Percentiles rank a stretch among this genome's conserved stretches.
These are phyloP conservation scores for Pyrenophora tritici-repentis DNA, from an alignment of 2,329 filamentous ascomycete genomes.

Conservation along the genomic window DNA sequence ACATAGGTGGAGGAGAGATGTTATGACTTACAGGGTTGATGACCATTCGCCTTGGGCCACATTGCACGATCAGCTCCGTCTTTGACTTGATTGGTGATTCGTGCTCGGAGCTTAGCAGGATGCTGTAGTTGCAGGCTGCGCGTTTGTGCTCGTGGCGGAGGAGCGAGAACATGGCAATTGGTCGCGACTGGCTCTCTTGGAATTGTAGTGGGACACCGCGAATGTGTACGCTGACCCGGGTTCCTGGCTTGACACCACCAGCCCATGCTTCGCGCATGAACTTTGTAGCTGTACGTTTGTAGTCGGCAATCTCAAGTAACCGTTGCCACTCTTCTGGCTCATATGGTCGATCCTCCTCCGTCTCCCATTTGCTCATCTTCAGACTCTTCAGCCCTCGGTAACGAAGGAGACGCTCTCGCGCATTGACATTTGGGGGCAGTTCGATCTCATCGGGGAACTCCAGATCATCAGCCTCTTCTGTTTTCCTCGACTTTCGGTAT, in stretches of 20 bases:
- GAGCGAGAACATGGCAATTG: constrained; percentile 80
- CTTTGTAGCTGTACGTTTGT: constrained; percentile 79
- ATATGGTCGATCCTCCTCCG: constrained; percentile 80
- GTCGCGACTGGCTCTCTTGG: constrained; percentile 59
- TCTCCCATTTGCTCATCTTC: constrained; percentile 85
- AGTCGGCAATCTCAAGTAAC: constrained; percentile 85
- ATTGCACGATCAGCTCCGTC: constrained; percentile 89
- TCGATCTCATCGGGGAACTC: constrained; percentile 99
- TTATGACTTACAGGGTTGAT: constrained; percentile 68
- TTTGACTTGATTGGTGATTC: constrained; percentile 83
- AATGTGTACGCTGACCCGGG: constrained; percentile 79
- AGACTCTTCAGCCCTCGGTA: constrained; percentile 94
- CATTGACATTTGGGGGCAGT: constrained; percentile 82
- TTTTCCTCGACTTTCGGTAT: constrained; percentile 77
- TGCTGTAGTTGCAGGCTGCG: constrained; percentile 81
- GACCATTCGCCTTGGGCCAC: constrained; percentile 81
- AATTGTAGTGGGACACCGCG: constrained; percentile 61
- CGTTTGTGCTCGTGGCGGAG: constrained; percentile 95
- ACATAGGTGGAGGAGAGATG: background rate
- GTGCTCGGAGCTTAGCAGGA: constrained; percentile 81
- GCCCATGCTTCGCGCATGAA: constrained; percentile 80
- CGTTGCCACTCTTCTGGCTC: constrained; percentile 90
- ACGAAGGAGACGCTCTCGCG: constrained; percentile 79
- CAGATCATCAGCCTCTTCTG: constrained; percentile 84
- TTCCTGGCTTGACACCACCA: constrained; percentile 85